Conservation (phyloP, 306 rosid species). For the Rosa chinensis region DNA sequence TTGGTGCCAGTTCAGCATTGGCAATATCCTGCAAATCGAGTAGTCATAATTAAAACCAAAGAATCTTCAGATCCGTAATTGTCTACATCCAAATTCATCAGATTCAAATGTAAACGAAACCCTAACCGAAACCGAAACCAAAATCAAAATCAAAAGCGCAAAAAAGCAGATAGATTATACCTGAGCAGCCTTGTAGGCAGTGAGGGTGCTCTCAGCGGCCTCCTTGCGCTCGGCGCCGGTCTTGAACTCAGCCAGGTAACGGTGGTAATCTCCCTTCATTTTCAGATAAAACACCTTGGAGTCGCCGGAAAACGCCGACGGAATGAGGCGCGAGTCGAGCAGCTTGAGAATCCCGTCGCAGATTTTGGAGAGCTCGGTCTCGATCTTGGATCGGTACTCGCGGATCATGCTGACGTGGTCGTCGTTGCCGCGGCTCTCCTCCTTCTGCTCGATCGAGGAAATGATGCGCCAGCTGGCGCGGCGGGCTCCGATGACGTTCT, state of each 20-base stretch:
- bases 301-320: constrained; percentile 82
- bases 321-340: constrained; percentile 91
- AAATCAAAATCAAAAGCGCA: neutral
- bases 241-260: constrained; percentile 97
- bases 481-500: constrained; percentile 93
- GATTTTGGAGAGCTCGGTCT: constrained; percentile 82
- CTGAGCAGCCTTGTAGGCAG: constrained; percentile 97
- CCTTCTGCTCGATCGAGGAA: constrained; percentile 98
- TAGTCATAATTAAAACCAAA: no score
- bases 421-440: constrained; percentile 99
- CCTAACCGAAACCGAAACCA: neutral
- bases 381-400: constrained; percentile 97
- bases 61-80: constrained; percentile 9
- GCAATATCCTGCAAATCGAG: constrained; percentile 71
- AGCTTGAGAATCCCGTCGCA: constrained; percentile 96
- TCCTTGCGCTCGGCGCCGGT: constrained; percentile 97
- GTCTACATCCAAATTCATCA: neutral
- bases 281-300: constrained; percentile 97
- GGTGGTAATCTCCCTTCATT: constrained; percentile 98
- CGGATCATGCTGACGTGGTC: constrained; percentile 86
- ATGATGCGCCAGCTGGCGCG: constrained; percentile 97
- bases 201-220: constrained; percentile 97
- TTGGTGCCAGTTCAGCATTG: constrained; percentile 82
- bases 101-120: neutral
- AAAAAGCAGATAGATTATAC: constrained; percentile 27